Evolutionary conservation across 2,329 filamentous ascomycete species (phyloP), one percentile per base, ranked within the genome.

Genomic region (Thelonectria blattea): DNA sequence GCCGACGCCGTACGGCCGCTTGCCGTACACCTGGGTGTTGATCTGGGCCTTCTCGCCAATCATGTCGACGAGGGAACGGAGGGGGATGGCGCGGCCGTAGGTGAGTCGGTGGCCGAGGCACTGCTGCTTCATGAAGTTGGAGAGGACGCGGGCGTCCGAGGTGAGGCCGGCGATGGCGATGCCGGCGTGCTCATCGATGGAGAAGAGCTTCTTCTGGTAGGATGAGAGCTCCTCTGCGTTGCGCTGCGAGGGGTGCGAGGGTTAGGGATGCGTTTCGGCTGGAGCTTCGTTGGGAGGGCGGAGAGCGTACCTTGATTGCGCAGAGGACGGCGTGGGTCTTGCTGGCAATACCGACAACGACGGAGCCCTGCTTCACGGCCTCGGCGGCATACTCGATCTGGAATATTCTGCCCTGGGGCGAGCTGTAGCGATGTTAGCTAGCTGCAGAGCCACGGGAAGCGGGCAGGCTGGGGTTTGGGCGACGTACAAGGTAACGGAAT

Each of bases 101-200:
- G 93, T 97, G 72, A 99, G 89, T 78, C 94, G 93, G 72, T 95
- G 94, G 73, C 92, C 91, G 73, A 99, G 92, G 65, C 92, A 96
- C 82, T 98, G 95, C 81, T 97, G 93, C 84, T 97, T 98, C 94
- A 99, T 98, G 84, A 97, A 99, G 87, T 99, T 99, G 84, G 93
- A 97, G 71, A 99, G 93, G 71, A 99, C 95, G 74, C 95, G 95
- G 75, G 94, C 95, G 79, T 99, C 95, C 60, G 94, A 97, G 68
- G 95, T 95, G 64, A 99, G 91, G 71, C 95, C 95, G 69, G 95
- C 95, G 73, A 99, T 96, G 73, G 94, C 93, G 73, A 99, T 89
- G 69, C 93, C 95, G 72, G 95, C 90, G 80, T 99, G 95, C 73
- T 94, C 91, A 79, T 99, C 95, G 80, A 99, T 90, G 72, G 90